A percentile compares a stretch with the other conserved stretches of the same genome.
These are phyloP conservation scores for Aspergillus clavatus DNA, from an alignment of 2,329 filamentous ascomycete genomes.

Conservation along the genomic window DNA sequence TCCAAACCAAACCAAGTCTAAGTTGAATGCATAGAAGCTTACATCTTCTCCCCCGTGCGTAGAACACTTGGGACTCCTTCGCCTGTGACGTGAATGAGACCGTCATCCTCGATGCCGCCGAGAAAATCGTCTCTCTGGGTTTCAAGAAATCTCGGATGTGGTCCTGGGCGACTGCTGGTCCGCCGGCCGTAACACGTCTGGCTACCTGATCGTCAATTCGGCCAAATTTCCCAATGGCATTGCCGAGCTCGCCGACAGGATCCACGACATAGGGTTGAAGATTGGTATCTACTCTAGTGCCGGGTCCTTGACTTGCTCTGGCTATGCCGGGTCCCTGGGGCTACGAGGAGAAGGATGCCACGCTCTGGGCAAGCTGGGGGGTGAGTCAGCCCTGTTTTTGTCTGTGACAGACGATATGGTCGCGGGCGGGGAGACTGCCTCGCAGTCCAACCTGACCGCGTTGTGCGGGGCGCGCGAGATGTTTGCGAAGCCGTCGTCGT, in stretches of 20 bases:
- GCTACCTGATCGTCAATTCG: constrained; percentile 39
- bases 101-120: constrained; percentile 41
- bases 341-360: constrained; percentile 50
- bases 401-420: constrained; percentile 27
- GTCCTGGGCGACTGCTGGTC: constrained; percentile 53
- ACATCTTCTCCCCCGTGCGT: neutral
- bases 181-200: constrained; percentile 41
- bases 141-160: constrained; percentile 43
- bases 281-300: constrained; percentile 52
- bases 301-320: constrained; percentile 26
- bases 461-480: too few relatives aligned
- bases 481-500: constrained; percentile 22
- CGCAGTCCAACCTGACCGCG: too few relatives aligned
- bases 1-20: neutral
- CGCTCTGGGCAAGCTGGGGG: constrained; percentile 49
- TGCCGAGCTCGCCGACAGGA: constrained; percentile 41
- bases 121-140: constrained; percentile 40
- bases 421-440: constrained; percentile 36
- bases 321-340: constrained; percentile 44
- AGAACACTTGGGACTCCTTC: constrained; percentile 41
- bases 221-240: constrained; percentile 48
- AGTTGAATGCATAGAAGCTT: neutral
- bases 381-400: constrained; percentile 27
- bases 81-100: constrained; percentile 43
- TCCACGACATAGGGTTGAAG: constrained; percentile 47